Base-by-base conservation (phyloP, 805 yeast species). In the Lipomyces mesembrius region DNA sequence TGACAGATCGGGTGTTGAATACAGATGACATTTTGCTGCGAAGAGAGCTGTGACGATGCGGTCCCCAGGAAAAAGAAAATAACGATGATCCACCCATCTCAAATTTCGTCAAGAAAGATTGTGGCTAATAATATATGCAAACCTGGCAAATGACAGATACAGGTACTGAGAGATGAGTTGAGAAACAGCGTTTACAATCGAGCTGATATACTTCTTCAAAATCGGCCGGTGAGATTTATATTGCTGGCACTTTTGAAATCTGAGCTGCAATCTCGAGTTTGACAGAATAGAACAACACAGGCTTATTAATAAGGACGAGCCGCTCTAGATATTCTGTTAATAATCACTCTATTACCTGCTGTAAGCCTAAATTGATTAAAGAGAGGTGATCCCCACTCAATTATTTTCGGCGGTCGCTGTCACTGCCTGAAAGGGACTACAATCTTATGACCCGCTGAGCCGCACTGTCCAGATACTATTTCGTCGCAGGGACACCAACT, bases 21-120 rank as follows among this genome's bases (percentile, higher is more conserved):
- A 43, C 49, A 17, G 49, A 43, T 12, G 49, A 43, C 49, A 43
- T 43, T 43, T n/a, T 43, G 49, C 49, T 43, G 49, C 49, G 49
- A 43, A 43, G 20, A 43, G 49, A 43, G n/a, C 49, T n/a, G 49
- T 43, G 49, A n/a, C 22, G 49, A 17, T 43, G 49, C 20, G 20
- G 49, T 5, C 49, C 49, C 20, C 22, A 6, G 20, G 22, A 25
- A 43, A 43, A 43, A 2, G 49, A 43, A 43, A 43, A 43, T 43
- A 43, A 17, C 8, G 49, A 43, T 43, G 49, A 43, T 43, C 49
- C 49, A 17, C 49, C 49, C 49, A 43, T 43, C 49, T 43, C n/a
- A 43, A 43, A 43, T n/a, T 43, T 7, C 49, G n/a, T 43, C 20
- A n/a, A 43, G 20, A 17, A 43, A 43, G 49, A 43, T 43, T 43